These are phyloP conservation scores for Plantago ovata DNA, from an alignment of 257 asterid species.

Conservation along the genomic window DNA sequence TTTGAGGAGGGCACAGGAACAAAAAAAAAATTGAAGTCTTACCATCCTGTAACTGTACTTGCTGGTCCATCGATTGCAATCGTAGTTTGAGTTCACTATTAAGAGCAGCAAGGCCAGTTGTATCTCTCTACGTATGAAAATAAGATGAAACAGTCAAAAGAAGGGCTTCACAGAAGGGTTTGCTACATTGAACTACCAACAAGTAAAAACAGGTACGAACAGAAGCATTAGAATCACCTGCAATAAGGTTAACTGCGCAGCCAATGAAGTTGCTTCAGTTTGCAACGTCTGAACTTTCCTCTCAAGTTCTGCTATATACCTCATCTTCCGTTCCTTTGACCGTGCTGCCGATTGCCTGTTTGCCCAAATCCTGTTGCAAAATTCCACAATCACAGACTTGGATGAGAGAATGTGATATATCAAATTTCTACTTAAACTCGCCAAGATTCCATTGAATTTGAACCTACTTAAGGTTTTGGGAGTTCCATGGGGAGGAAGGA, in stretches of 20 bases:
- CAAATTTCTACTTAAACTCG: not conserved
- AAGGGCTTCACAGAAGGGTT: constrained; percentile 1
- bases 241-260: constrained; percentile 83
- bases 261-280: constrained; percentile 93
- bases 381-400: constrained; percentile 3
- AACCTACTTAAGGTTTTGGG: too few species aligned
- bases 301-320: constrained; percentile 96
- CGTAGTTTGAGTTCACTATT: constrained; percentile 93
- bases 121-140: constrained; percentile 65
- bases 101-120: constrained; percentile 80
- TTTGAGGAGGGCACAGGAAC: too few species aligned
- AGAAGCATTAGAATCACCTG: constrained; percentile 49
- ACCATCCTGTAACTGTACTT: constrained; percentile 98
- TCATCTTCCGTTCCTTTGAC: constrained; percentile 97
- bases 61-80: constrained; percentile 87
- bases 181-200: constrained; percentile 7
- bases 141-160: constrained; percentile 7
- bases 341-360: constrained; percentile 99
- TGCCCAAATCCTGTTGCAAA: constrained; percentile 82
- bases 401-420: constrained; percentile 5
- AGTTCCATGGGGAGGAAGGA: too few species aligned
- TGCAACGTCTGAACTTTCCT: constrained; percentile 93
- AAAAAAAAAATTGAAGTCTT: constrained; percentile 13
- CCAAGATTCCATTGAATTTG: too few species aligned
- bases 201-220: constrained; percentile 3